Base-by-base conservation (phyloP, 495 filamentous ascomycete species). In the Aspergillus avenaceus region DNA sequence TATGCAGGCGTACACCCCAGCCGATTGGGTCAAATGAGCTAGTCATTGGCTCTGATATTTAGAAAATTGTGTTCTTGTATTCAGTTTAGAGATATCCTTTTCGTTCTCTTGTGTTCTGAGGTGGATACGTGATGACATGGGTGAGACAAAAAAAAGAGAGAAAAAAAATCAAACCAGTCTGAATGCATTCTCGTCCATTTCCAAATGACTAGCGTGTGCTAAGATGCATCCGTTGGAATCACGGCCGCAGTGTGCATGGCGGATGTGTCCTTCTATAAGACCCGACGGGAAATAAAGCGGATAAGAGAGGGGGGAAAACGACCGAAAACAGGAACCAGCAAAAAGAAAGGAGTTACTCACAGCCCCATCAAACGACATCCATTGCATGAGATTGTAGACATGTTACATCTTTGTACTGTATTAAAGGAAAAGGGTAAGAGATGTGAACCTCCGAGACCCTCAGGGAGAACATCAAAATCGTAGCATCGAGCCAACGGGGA, bases 1-100 rank as follows among this genome's bases (percentile, higher is more conserved):
- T 74, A 45, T 52, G 70, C 71, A 29, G 69, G 70, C 40, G 64
- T 85, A 11, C 83, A 85, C 63, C 83, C 83, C 2, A 85, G 82
- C 58, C 72, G 83, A 22, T 69, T 77, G 59, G 61, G 53, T n/a
- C 67, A 67, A 43, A 71, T 86, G 59, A 61, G 54, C 32, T 67
- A 57, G 41, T 45, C 34, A 31, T 45, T 26, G 2, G 24, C 19
- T 47, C 8, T 27, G 27, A 11, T 8, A 16, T 11, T 16, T 24
- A 12, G 25, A 47, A 47, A 37, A 19, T 47, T 34, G 36, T 47
- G 16, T 36, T 37, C 24, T 45, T 16, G 48, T 43, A 7, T 50
- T 24, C 22, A 41, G 32, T 48, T 45, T 29, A 23, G 46, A 50
- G 53, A 55, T 55, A 55, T 55, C 53, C 53, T 47, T 55, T 47